These are phyloP conservation scores for Orobanche coerulescens DNA, from an alignment of 257 asterid species.

Conservation along the genomic window DNA sequence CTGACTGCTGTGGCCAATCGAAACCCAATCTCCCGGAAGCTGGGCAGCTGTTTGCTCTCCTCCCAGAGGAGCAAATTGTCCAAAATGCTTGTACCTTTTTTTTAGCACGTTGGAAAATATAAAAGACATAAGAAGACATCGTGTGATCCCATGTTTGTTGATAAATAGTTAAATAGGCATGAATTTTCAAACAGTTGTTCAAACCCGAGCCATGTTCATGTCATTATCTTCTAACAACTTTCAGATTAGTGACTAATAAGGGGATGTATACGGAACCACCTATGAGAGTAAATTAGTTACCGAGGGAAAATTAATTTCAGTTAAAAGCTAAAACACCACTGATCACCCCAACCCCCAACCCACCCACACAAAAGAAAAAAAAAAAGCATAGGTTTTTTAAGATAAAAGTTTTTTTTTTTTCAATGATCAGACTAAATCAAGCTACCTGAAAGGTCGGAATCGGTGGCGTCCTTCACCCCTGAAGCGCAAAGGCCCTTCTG, in stretches of 20 bases:
- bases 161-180: not conserved
- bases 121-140: not conserved
- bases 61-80: slow-evolving; percentile 97
- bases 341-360: too few relatives aligned
- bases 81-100: slow-evolving; percentile 88
- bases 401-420: too few relatives aligned
- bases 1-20: slow-evolving; percentile 83
- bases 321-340: too few relatives aligned
- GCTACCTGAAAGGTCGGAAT: slow-evolving; percentile 87
- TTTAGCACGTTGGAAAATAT: not conserved
- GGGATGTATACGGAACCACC: too few relatives aligned
- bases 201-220: not conserved
- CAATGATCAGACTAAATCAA: too few relatives aligned
- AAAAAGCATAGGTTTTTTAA: not conserved
- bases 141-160: not conserved
- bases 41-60: slow-evolving; percentile 97
- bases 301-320: too few relatives aligned
- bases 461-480: slow-evolving; percentile 97
- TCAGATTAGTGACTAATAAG: not conserved
- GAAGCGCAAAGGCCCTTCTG: slow-evolving; percentile 92
- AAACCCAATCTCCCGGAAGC: slow-evolving; percentile 98
- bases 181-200: not conserved
- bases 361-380: not conserved
- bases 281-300: too few relatives aligned
- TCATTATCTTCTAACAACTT: not conserved